Base-by-base conservation (phyloP, 192 early-diverging fungal species). In the Powellomyces hirtus region DNA sequence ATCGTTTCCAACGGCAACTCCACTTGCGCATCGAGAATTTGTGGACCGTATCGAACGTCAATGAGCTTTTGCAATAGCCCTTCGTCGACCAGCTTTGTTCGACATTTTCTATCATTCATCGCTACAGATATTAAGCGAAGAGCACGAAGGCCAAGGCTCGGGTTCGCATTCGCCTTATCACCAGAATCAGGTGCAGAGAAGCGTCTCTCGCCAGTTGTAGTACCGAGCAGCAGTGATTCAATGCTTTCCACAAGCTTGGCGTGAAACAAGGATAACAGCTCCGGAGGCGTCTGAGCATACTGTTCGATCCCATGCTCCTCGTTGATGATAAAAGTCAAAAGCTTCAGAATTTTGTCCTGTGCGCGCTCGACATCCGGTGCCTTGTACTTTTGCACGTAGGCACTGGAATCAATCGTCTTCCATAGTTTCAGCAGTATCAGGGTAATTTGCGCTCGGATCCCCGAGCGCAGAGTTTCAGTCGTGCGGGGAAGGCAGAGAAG, bases 41-140 rank as follows among this genome's bases (percentile, higher is more conserved):
- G 18, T 0, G 16, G 20, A 5, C n/a, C 30, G 34, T 40, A 67
- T 1, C 14, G n/a, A 18, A n/a, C 18, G 46, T 57, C 27, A 26
- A 67, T 57, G 1, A 67, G 38, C 7, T 26, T 36, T 0, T 30
- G 20, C 6, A 67, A 42, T 1, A 67, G 6, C 1, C 38, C 38
- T 8, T 67, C 13, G 24, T 35, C 52, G 26, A 34, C 50, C 35
- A 67, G 31, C 5, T 6, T 22, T 8, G 22, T 33, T 14, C 65
- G 65, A 42, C 65, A 67, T 20, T 10, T 3, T 29, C 34, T 38
- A 29, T 67, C 31, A 0, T 18, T 38, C 8, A 67, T 22, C 18
- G 58, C 52, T 0, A 67, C 50, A 29, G 65, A 67, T 13, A 67
- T 14, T 14, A 67, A 16, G 0, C 65, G 65, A 11, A 67, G 52